Evolutionary conservation across 441 rosid genomes (phyloP).

Genomic region (Erysimum cheiri): DNA sequence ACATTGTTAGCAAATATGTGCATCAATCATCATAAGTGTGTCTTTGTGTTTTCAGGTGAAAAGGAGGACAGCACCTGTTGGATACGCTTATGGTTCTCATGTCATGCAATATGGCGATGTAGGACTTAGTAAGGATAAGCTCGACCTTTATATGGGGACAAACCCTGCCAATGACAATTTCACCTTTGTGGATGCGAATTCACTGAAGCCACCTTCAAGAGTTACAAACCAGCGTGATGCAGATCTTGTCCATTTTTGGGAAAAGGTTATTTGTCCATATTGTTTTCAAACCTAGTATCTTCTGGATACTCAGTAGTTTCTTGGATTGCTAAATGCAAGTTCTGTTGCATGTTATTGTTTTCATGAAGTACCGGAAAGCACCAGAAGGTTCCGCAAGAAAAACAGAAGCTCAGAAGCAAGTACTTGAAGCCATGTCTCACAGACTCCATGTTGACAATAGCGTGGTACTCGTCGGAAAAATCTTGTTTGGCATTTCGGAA

Average conservation of each 20-base stretch:
- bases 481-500: constrained; percentile 74
- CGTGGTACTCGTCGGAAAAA: constrained; percentile 71
- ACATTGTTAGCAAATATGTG: constrained; percentile 13
- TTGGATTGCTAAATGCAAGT: neutral
- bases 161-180: constrained; percentile 88
- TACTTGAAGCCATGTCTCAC: constrained; percentile 88
- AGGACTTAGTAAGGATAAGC: constrained; percentile 55
- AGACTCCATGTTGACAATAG: constrained; percentile 83
- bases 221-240: constrained; percentile 96
- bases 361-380: constrained; percentile 79
- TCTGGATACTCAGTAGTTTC: neutral
- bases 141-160: constrained; percentile 77
- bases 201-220: constrained; percentile 58
- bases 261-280: constrained; percentile 59
- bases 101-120: constrained; percentile 91
- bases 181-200: constrained; percentile 68
- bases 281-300: neutral
- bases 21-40: constrained; percentile 13
- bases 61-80: constrained; percentile 62
- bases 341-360: constrained; percentile 25
- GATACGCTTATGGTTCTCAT: constrained; percentile 77
- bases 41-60: constrained; percentile 67
- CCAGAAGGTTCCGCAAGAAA: constrained; percentile 84
- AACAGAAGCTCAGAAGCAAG: constrained; percentile 77
- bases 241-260: constrained; percentile 89